Evolutionary conservation across 208 protist genomes (phyloP), one percentile per base, ranked within the genome.

Genomic region (Crithidia thermophila): DNA sequence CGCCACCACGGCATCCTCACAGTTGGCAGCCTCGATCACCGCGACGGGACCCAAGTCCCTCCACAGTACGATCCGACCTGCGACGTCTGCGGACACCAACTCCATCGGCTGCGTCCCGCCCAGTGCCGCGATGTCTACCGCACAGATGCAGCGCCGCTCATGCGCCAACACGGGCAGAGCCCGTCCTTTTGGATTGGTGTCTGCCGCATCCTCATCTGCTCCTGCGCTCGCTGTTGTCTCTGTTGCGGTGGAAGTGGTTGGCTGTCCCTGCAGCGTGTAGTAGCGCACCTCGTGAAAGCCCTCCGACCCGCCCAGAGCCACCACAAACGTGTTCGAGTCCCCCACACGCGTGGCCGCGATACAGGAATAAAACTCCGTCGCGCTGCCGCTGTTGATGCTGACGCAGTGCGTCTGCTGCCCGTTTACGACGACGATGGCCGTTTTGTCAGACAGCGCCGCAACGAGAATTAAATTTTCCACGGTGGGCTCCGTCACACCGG

Each of bases 21-120:
- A 60, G 30, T 75, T 31, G 2, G 74, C 34, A 1, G 79, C 66
- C 10, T 73, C 40, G 27, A 81, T 21, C n/a, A 31, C 18, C 18
- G 51, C 39, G 11, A 45, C 55, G 6, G 69, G 65, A 18, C 56
- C 67, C 23, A 64, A 59, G 36, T 43, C 69, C 11, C 43, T 57
- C 86, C 86, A 92, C 39, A 87, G 62, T 0, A 87, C 39, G 0
- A 92, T 18, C 18, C 67, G 66, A 5, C 86, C 86, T 0, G 63
- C 57, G 7, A 25, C 37, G 45, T 92, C 86, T 3, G 78, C 86
- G 0, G 77, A 84, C 7, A 67, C 60, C 43, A 75, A 39, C 81
- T 5, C 66, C 63, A 50, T 53, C 39, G 0, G 64, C 8, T 21
- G 34, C 33, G 18, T 9, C 65, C 28, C 74, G 5, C 20, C 21